These are phyloP conservation scores for Colletotrichum sidae DNA, from an alignment of 2,329 filamentous ascomycete genomes.

Conservation along the genomic window DNA sequence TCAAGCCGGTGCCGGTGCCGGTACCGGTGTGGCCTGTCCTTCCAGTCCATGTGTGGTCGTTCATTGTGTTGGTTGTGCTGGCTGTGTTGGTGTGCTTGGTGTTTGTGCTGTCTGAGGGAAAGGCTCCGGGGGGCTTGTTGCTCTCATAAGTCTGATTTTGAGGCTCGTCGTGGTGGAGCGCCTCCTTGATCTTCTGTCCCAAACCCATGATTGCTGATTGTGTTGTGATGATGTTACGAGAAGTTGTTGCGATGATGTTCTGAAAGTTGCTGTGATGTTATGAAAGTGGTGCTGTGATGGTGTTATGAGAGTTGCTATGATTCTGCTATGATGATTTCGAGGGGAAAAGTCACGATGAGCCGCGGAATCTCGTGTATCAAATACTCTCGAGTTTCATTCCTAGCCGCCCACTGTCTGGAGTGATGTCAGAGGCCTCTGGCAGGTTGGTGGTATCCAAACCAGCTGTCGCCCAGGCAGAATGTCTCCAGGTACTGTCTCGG, in stretches of 20 bases:
- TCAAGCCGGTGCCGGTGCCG: conserved; percentile 49
- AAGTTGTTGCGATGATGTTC: neutral
- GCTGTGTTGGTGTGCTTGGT: conserved; percentile 23
- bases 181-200: conserved; percentile 38
- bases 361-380: conserved; percentile 18
- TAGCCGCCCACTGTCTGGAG: neutral
- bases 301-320: conserved; percentile 1
- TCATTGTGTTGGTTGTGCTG: neutral
- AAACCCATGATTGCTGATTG: conserved; percentile 36
- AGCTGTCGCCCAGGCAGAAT: conserved; percentile 12
- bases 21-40: conserved; percentile 11
- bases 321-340: neutral
- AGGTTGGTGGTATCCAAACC: conserved; percentile 7
- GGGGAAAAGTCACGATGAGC: neutral
- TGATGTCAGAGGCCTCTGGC: conserved; percentile 24
- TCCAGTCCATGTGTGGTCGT: conserved; percentile 1
- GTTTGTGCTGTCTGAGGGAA: conserved; percentile 30
- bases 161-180: conserved; percentile 31
- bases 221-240: neutral
- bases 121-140: conserved; percentile 25
- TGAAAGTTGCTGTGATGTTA: neutral
- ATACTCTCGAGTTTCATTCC: conserved; percentile 10
- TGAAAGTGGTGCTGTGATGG: neutral
- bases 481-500: conserved; percentile 11
- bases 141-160: conserved; percentile 20